Percentiles rank a stretch among this genome's conserved stretches.
phyloP scores from a whole-genome alignment of 2,329 filamentous ascomycete genomes.

The Apiospora rasikravindrae region DNA sequence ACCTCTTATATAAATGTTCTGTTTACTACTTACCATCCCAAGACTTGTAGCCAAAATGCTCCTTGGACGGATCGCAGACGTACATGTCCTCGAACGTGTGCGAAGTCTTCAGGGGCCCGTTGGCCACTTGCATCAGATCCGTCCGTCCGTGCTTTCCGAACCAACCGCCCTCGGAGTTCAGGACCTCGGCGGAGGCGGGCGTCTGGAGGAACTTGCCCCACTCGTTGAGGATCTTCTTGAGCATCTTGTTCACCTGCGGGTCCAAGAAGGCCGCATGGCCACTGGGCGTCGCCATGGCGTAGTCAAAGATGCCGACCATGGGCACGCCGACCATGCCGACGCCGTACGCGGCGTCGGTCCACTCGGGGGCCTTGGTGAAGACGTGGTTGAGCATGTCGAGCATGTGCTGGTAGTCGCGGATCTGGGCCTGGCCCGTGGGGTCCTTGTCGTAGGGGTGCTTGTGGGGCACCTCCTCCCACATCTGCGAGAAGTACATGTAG shows the following conservation, averaged over 20 bases:
- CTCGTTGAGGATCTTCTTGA: constrained; percentile 60
- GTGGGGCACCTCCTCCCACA: constrained; percentile 71
- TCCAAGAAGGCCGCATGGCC: constrained; percentile 61
- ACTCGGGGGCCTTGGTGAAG: constrained; percentile 55
- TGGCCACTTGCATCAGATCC: constrained; percentile 58
- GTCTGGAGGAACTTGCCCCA: constrained; percentile 61
- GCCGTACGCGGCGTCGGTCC: constrained; percentile 56
- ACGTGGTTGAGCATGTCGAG: constrained; percentile 68
- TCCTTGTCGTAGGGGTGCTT: constrained; percentile 66
- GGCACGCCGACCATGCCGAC: constrained; percentile 61
- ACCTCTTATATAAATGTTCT: neutral
- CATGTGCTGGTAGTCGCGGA: constrained; percentile 70
- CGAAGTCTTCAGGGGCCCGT: constrained; percentile 46
- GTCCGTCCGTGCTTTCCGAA: constrained; percentile 55
- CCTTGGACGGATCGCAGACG: constrained; percentile 59
- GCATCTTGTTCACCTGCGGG: constrained; percentile 57
- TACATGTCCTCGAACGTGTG: constrained; percentile 65
- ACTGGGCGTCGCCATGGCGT: constrained; percentile 60
- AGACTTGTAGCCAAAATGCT: constrained; percentile 61
- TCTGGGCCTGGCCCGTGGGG: constrained; percentile 65
- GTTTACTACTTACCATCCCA: constrained; percentile 56
- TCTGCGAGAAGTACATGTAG: constrained; percentile 69
- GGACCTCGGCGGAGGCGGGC: constrained; percentile 58
- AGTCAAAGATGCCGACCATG: constrained; percentile 59
- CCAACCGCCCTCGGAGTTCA: constrained; percentile 55